Evolutionary conservation across 2,329 filamentous ascomycete genomes (phyloP).

Genomic region (Exophiala bonariae): DNA sequence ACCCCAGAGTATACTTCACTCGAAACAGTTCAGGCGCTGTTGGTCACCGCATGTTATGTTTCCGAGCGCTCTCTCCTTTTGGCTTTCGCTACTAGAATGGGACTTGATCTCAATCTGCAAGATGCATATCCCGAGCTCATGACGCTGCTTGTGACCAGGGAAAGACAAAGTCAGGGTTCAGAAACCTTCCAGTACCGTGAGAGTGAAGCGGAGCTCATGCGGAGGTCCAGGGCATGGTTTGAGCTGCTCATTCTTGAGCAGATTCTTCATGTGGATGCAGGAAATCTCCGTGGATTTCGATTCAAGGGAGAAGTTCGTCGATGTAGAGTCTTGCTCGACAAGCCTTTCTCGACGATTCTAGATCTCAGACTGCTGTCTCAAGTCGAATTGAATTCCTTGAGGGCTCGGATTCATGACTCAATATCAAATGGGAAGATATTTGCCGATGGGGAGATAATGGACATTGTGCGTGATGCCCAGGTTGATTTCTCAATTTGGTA

Average conservation of each 20-base stretch:
- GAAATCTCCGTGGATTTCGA: constrained; percentile 44
- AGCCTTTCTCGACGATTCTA: constrained; percentile 45
- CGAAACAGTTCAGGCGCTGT: constrained; percentile 54
- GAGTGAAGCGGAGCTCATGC: constrained; percentile 35
- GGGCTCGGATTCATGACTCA: constrained; percentile 37
- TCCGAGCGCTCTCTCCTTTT: constrained; percentile 53
- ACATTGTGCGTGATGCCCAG: constrained; percentile 45
- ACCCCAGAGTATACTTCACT: constrained; percentile 40
- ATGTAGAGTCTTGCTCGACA: constrained; percentile 47
- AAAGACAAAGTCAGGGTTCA: constrained; percentile 10
- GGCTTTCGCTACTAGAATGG: constrained; percentile 53
- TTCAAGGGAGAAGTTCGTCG: constrained; percentile 41
- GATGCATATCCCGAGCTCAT: constrained; percentile 43
- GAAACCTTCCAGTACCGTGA: not conserved
- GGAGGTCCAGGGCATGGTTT: constrained; percentile 52
- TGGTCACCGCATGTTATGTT: constrained; percentile 54
- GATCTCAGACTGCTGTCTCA: constrained; percentile 56
- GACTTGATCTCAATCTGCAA: constrained; percentile 49
- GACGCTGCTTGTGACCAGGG: constrained; percentile 31
- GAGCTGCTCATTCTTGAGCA: constrained; percentile 54
- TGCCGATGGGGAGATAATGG: constrained; percentile 38
- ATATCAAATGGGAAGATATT: constrained; percentile 30
- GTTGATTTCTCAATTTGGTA: constrained; percentile 52
- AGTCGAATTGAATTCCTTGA: constrained; percentile 39
- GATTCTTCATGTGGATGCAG: constrained; percentile 49